Conservation (phyloP, 106 monocot species). For the Hemerocallis citrina region DNA sequence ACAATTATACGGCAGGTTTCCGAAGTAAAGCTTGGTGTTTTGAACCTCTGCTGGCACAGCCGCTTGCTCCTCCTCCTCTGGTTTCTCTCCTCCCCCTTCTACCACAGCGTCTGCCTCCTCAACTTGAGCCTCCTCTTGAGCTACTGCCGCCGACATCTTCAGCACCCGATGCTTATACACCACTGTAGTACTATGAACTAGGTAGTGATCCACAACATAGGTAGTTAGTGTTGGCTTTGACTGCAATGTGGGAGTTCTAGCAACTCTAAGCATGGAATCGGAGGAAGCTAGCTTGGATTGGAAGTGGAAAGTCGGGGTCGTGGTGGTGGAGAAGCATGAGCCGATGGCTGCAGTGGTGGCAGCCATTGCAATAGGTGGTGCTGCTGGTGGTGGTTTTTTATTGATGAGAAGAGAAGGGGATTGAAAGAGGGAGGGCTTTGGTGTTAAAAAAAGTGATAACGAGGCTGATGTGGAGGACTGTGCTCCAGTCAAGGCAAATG, state of each 20-base stretch:
- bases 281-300: conserved; percentile 7
- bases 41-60: not conserved
- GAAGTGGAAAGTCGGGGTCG: no score
- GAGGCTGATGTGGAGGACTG: conserved; percentile 21
- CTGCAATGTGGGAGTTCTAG: conserved; percentile 10
- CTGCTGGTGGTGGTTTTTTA: not conserved
- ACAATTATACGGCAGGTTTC: conserved; percentile 88
- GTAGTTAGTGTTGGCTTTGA: not conserved
- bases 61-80: not conserved
- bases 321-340: conserved; percentile 38
- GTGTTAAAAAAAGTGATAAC: conserved; percentile 8
- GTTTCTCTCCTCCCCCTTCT: no score
- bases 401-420: not conserved
- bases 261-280: conserved; percentile 1
- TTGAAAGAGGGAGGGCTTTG: not conserved
- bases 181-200: no score
- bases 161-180: not conserved
- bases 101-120: conserved; percentile 12
- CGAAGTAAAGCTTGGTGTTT: conserved; percentile 87
- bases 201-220: conserved; percentile 10
- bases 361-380: conserved; percentile 2
- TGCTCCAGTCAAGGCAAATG: conserved; percentile 11
- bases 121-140: conserved; percentile 33
- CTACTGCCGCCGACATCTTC: conserved; percentile 28
- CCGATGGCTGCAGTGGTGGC: conserved; percentile 30